Base-by-base conservation (phyloP, 208 protist species). In the Borovskyia barvae region DNA sequence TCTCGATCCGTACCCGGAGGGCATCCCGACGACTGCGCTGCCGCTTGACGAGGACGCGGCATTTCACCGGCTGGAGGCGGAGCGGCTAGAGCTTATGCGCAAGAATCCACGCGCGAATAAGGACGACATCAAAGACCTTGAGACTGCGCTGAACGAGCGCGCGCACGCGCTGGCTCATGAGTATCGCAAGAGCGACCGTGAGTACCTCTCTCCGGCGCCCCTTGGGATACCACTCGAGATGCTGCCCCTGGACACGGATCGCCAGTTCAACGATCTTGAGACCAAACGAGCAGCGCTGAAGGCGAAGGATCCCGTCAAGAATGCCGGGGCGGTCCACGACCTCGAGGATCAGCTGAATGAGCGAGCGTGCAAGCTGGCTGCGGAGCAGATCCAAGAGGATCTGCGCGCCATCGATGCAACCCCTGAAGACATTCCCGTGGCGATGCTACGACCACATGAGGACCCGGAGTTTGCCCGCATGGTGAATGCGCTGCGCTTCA, bases 271-370 rank as follows among this genome's bases (percentile, higher is more conserved):
- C 50, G 70, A 85, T 14, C 60, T 87, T 37, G 81, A 92, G 72
- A 64, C 56, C 5, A 61, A 71, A 41, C 78, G 81, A 2, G 80
- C 80, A 5, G 66, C 66, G 47, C 73, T 92, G 33, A 87, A 86
- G 68, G 40, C 60, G 35, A 70, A 76, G 48, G 77, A 85, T 47
- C 61, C 78, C 22, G 61, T 43, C 29, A 81, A 54, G 49, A 85
- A 86, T 58, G 77, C 74, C 20, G 51, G 57, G 14, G 69, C 66
- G 6, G 82, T 91, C 39, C 59, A 69, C 25, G 80, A 74, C 28
- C 55, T 91, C 19, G 86, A 93, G 75, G 72, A 85, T 20, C 64
- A 88, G 65, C 64, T 93, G 50, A 93, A 85, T 56, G 80, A 85
- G 46, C 82, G 77, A 25, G 80, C 75, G 0, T 55, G 72, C 28